A percentile compares a stretch with the other conserved stretches of the same genome.
Conservation (phyloP, 2,329 filamentous ascomycete genomes). For the Helicocarpus griseus region DNA sequence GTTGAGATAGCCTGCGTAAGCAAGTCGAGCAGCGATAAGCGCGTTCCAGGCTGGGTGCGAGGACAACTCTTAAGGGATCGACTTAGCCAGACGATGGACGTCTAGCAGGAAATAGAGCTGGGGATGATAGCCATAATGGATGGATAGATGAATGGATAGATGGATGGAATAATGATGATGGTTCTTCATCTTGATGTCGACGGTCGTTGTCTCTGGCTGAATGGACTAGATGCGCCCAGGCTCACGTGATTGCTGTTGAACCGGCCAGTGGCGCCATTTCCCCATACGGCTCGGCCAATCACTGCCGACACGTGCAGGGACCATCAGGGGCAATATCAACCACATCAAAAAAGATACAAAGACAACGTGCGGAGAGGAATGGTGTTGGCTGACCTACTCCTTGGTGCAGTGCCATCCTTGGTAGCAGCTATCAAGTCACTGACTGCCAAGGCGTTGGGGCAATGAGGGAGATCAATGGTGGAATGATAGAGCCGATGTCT, state of each 20-base stretch:
- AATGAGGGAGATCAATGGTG: too few relatives aligned
- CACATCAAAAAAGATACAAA: background rate
- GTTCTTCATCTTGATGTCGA: slow-evolving; percentile 7
- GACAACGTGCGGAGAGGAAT: background rate
- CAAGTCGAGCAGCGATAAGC: slow-evolving; percentile 36
- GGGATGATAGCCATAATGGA: slow-evolving; percentile 13
- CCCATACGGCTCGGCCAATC: slow-evolving; percentile 13
- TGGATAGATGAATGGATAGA: slow-evolving; percentile 7
- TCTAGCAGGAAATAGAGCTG: slow-evolving; percentile 31
- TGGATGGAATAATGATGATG: slow-evolving; percentile 10
- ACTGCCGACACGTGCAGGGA: background rate
- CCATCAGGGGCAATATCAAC: background rate
- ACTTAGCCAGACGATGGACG: slow-evolving; percentile 35
- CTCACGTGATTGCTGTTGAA: slow-evolving; percentile 27
- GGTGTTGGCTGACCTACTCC: too few relatives aligned
- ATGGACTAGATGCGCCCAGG: slow-evolving; percentile 20
- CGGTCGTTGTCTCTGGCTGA: slow-evolving; percentile 8
- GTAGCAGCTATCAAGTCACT: too few relatives aligned
- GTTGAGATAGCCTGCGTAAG: slow-evolving; percentile 23
- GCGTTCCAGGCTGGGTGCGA: slow-evolving; percentile 37
- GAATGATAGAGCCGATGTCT: too few relatives aligned
- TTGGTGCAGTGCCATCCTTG: too few relatives aligned
- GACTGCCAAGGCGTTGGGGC: too few relatives aligned
- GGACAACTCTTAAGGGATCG: slow-evolving; percentile 31
- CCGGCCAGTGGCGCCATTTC: slow-evolving; percentile 32